phyloP scores from a whole-genome alignment of 2,329 filamentous ascomycete species.

The Xylariales sp. region DNA sequence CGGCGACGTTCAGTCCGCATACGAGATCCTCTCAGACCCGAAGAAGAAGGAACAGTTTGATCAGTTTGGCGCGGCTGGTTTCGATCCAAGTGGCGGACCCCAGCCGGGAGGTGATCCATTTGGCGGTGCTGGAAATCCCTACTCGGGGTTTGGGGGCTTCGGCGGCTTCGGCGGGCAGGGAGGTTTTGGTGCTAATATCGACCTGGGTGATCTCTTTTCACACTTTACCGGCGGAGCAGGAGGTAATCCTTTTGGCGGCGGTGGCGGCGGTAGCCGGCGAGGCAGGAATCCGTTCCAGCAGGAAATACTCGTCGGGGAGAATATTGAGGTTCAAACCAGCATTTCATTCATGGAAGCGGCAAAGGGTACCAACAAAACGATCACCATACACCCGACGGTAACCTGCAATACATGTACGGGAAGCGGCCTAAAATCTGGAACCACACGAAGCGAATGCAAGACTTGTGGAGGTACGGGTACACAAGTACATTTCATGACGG shows the following conservation, averaged over 20 bases:
- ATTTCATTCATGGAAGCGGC: constrained; percentile 96
- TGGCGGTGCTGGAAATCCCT: constrained; percentile 54
- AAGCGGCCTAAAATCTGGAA: constrained; percentile 77
- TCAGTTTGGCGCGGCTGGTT: constrained; percentile 81
- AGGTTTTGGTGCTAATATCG: constrained; percentile 78
- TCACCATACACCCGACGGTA: constrained; percentile 76
- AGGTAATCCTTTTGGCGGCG: constrained; percentile 49
- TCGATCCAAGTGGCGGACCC: constrained; percentile 67
- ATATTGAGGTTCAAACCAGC: constrained; percentile 89
- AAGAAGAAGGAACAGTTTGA: constrained; percentile 93
- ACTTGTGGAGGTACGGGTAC: constrained; percentile 83
- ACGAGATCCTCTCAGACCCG: constrained; percentile 87
- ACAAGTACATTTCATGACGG: constrained; percentile 81
- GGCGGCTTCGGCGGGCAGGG: constrained; percentile 34
- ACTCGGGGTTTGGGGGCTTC: constrained; percentile 46
- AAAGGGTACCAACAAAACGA: constrained; percentile 84
- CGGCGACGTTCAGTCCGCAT: constrained; percentile 85
- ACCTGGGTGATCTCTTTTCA: constrained; percentile 93
- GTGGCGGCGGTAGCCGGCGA: constrained; percentile 40
- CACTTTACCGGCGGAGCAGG: constrained; percentile 64
- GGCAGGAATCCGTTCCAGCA: constrained; percentile 66
- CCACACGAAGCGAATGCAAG: constrained; percentile 68
- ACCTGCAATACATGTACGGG: constrained; percentile 80
- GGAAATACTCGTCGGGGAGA: constrained; percentile 85
- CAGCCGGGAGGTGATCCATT: constrained; percentile 55